Conservation (phyloP, 345 rosid genomes). For the Eucalyptus erythrocorys region DNA sequence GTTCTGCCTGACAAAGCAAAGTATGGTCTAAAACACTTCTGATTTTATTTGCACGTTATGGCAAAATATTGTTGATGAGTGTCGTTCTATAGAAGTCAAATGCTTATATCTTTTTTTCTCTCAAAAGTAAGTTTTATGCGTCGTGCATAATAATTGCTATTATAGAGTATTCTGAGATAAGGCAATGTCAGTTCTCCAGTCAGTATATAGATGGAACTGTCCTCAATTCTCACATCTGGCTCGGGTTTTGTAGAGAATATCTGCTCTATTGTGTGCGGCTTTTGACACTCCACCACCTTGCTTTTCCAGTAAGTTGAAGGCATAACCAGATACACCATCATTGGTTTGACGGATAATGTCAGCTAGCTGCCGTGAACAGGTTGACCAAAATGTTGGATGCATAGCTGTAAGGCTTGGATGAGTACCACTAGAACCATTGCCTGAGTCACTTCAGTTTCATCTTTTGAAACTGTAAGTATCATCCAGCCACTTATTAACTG, state of each 20-base stretch:
- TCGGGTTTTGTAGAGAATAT: too few relatives aligned
- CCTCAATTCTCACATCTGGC: too few relatives aligned
- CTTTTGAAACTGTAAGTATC: constrained; percentile 42
- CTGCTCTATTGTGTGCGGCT: too few relatives aligned
- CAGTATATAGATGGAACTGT: too few relatives aligned
- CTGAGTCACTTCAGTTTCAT: constrained; percentile 47
- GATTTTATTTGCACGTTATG: neutral
- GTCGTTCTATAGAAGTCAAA: too few relatives aligned
- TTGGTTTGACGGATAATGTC: neutral
- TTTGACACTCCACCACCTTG: too few relatives aligned
- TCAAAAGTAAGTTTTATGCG: neutral
- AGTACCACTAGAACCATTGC: constrained; percentile 95
- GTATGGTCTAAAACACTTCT: constrained; percentile 28
- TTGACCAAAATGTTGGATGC: constrained; percentile 96
- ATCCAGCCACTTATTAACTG: neutral
- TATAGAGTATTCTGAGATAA: too few relatives aligned
- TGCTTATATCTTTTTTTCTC: neutral
- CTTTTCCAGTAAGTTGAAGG: neutral
- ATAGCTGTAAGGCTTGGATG: constrained; percentile 95
- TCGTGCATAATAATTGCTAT: too few relatives aligned
- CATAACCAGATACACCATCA: neutral
- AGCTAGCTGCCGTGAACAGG: constrained; percentile 24
- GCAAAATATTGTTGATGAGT: neutral
- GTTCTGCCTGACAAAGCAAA: constrained; percentile 82
- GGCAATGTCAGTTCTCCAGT: too few relatives aligned